A percentile compares a stretch with the other conserved stretches of the same genome.
Conservation (phyloP, 225 moss, liverwort and hornwort species). For the Physcomitrellopsis africana region DNA sequence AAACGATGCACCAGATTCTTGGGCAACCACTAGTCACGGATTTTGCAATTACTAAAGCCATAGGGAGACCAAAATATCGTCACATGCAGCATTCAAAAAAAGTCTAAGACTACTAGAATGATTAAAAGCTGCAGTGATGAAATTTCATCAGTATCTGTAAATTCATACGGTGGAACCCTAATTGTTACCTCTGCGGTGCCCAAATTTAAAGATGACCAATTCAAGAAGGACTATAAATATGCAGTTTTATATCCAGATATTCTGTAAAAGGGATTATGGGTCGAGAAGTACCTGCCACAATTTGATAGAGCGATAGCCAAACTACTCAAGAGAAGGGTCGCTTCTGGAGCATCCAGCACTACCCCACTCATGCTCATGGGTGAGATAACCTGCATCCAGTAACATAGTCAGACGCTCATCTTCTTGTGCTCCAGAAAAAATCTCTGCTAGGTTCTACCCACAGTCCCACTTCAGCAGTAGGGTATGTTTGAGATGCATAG, state of each 20-base stretch:
- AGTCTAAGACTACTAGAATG: constrained; percentile 10
- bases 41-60: constrained; percentile 10
- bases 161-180: constrained; percentile 2
- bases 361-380: constrained; percentile 93
- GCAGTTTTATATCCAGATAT: constrained; percentile 6
- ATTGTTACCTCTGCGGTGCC: background rate
- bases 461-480: background rate
- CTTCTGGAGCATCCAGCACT: constrained; percentile 87
- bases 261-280: constrained; percentile 10
- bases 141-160: background rate
- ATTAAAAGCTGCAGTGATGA: constrained; percentile 17
- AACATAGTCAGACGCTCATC: constrained; percentile 33
- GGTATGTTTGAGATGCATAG: background rate
- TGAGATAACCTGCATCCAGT: constrained; percentile 72
- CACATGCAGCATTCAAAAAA: background rate
- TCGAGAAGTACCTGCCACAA: constrained; percentile 76
- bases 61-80: constrained; percentile 11
- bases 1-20: background rate
- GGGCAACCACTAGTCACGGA: constrained; percentile 12
- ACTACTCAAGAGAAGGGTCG: constrained; percentile 87
- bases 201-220: constrained; percentile 1
- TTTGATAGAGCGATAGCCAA: constrained; percentile 88
- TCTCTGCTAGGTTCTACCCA: constrained; percentile 6
- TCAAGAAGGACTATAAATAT: background rate
- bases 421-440: constrained; percentile 2